phyloP scores from a whole-genome alignment of 805 yeast species.

The Lipomyces yamanashiensis region DNA sequence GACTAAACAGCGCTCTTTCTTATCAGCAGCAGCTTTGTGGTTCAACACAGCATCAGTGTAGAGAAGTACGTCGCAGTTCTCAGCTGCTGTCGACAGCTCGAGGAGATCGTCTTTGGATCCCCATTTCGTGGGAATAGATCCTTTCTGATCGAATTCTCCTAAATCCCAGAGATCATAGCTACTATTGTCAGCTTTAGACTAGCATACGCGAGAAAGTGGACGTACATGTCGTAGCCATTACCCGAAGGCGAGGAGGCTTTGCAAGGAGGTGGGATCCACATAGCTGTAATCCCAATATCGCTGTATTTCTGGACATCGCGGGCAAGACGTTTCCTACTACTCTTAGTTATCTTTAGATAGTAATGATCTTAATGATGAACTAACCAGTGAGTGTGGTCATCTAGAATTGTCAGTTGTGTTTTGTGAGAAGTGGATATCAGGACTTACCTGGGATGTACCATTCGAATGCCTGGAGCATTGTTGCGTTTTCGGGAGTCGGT shows the following conservation, averaged over 20 bases:
- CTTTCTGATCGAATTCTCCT: slow-evolving; percentile 37
- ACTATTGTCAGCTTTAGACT: background rate
- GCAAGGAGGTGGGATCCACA: slow-evolving; percentile 35
- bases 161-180: slow-evolving; percentile 36
- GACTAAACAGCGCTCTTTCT: slow-evolving; percentile 25
- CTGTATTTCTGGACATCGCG: slow-evolving; percentile 18
- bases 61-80: slow-evolving; percentile 8
- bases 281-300: slow-evolving; percentile 30
- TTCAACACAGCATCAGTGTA: slow-evolving; percentile 33
- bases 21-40: slow-evolving; percentile 36
- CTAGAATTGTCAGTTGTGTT: background rate
- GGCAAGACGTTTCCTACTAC: slow-evolving; percentile 21
- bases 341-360: too few species aligned
- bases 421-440: background rate
- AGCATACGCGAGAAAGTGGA: background rate
- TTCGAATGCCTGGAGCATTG: slow-evolving; percentile 35
- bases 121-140: slow-evolving; percentile 32
- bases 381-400: slow-evolving; percentile 33
- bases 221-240: slow-evolving; percentile 34
- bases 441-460: slow-evolving; percentile 33
- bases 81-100: slow-evolving; percentile 19
- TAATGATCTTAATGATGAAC: background rate
- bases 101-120: slow-evolving; percentile 29
- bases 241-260: slow-evolving; percentile 34
- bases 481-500: slow-evolving; percentile 33